Conservation (phyloP, 805 yeast species). For the Nakazawaea anatomiae region DNA sequence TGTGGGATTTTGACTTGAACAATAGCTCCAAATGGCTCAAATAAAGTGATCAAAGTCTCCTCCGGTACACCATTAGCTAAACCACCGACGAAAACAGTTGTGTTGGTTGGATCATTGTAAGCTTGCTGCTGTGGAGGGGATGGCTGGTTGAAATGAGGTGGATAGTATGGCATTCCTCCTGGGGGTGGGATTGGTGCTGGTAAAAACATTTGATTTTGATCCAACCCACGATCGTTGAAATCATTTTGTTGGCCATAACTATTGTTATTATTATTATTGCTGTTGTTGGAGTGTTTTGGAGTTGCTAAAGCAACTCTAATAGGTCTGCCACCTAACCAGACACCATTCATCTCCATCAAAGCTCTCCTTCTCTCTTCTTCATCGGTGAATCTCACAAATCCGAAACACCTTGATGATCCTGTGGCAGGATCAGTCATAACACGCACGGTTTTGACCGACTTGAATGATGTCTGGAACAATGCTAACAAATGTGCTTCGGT, state of each 20-base stretch:
- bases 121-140: conserved; percentile 15
- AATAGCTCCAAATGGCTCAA: conserved; percentile 70
- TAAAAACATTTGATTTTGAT: conserved; percentile 8
- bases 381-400: conserved; percentile 70
- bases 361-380: conserved; percentile 67
- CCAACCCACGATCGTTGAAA: conserved; percentile 9
- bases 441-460: conserved; percentile 69
- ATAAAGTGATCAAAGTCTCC: conserved; percentile 51
- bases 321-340: conserved; percentile 74
- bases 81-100: conserved; percentile 69
- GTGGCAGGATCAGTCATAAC: conserved; percentile 84
- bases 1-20: conserved; percentile 68
- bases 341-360: conserved; percentile 69
- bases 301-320: conserved; percentile 76
- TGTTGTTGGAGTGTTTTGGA: conserved; percentile 43
- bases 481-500: conserved; percentile 76
- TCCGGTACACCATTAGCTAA: conserved; percentile 60
- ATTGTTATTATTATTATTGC: conserved; percentile 6
- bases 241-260: conserved; percentile 13
- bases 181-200: conserved; percentile 12
- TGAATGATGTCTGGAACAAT: conserved; percentile 60
- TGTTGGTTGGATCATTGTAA: conserved; percentile 58
- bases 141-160: conserved; percentile 10
- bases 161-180: conserved; percentile 9
- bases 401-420: conserved; percentile 74